These are phyloP conservation scores for Suillus tomentosus DNA, from an alignment of 768 basidiomycete genomes.

Conservation along the genomic window DNA sequence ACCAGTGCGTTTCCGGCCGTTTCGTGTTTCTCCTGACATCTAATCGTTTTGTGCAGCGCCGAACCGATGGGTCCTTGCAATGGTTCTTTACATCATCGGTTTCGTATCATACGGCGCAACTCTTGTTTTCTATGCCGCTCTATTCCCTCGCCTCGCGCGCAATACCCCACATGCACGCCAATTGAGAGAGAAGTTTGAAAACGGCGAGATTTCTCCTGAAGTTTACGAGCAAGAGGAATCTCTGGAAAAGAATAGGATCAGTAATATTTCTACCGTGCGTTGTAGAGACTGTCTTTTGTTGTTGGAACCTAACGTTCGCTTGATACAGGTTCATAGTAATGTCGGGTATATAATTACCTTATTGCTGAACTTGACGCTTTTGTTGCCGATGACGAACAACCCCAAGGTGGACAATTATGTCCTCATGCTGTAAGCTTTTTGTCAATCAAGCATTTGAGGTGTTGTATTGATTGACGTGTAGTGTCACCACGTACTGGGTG, in stretches of 20 bases:
- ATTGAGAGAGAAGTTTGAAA: conserved; percentile 56
- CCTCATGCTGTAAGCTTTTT: conserved; percentile 60
- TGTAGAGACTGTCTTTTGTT: neutral
- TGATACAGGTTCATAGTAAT: conserved; percentile 66
- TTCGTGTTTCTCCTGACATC: neutral
- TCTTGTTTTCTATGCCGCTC: conserved; percentile 76
- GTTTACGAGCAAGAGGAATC: conserved; percentile 77
- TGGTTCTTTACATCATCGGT: conserved; percentile 78
- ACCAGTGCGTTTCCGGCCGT: conserved; percentile 48
- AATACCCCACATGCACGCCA: conserved; percentile 67
- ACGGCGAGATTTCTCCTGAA: conserved; percentile 57
- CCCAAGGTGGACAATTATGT: conserved; percentile 75
- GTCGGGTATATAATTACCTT: conserved; percentile 71
- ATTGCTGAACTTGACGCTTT: conserved; percentile 66
- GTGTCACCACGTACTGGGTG: conserved; percentile 78
- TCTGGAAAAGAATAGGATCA: conserved; percentile 81
- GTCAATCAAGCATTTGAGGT: neutral
- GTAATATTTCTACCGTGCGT: conserved; percentile 78
- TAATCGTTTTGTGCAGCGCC: conserved; percentile 44
- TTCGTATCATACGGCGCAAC: conserved; percentile 82
- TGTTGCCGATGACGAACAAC: conserved; percentile 58
- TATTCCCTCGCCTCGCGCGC: conserved; percentile 79
- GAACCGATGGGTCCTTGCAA: conserved; percentile 70
- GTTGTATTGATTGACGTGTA: conserved; percentile 24
- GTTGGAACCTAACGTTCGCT: neutral